Percentiles rank a stretch among this genome's conserved stretches.
Conservation (phyloP, 2,329 filamentous ascomycete species). For the Aspergillus melleus region DNA sequence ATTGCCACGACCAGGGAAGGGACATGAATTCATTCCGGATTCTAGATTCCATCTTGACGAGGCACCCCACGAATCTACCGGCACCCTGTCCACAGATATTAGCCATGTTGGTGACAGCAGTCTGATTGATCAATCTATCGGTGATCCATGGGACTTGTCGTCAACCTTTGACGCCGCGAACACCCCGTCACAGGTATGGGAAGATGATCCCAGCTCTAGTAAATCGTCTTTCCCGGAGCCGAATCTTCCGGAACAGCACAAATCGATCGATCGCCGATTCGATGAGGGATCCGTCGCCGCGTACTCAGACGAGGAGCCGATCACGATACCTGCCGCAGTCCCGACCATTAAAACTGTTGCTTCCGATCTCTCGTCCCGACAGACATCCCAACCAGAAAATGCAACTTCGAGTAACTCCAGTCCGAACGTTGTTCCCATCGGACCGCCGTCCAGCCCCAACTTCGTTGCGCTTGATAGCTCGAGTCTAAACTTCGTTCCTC, state of each 20-base stretch:
- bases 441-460: conserved; percentile 42
- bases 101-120: conserved; percentile 28
- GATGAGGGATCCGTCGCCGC: conserved; percentile 24
- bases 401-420: conserved; percentile 36
- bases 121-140: conserved; percentile 27
- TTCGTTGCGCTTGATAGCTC: conserved; percentile 41
- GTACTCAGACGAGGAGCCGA: conserved; percentile 36
- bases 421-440: conserved; percentile 42
- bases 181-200: conserved; percentile 40
- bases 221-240: conserved; percentile 36
- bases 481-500: conserved; percentile 38
- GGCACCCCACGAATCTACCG: conserved; percentile 28
- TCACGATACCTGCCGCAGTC: conserved; percentile 31
- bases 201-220: conserved; percentile 39
- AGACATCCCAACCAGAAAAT: conserved; percentile 21
- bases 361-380: conserved; percentile 32
- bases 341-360: conserved; percentile 41
- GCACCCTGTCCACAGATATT: conserved; percentile 30
- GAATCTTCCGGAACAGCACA: conserved; percentile 19
- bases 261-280: conserved; percentile 20
- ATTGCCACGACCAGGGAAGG: conserved; percentile 41
- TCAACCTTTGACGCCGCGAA: conserved; percentile 38
- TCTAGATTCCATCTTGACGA: conserved; percentile 35
- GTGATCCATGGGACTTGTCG: conserved; percentile 37
- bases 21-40: conserved; percentile 34